phyloP scores from a whole-genome alignment of 2,329 filamentous ascomycete genomes.

The Aspergillus tubingensis region DNA sequence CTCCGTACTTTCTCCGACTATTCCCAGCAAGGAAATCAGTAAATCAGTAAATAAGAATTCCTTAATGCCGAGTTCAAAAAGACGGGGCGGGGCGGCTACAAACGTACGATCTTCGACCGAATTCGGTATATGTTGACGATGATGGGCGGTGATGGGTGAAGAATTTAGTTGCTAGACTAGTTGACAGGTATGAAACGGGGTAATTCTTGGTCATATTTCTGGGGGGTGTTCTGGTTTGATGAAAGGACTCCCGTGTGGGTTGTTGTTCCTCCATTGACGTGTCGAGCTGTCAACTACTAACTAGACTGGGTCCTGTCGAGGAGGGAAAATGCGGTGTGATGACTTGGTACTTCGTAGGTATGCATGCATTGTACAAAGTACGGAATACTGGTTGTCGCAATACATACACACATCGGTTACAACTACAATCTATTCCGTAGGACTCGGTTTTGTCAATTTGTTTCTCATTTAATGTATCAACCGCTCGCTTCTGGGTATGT shows the following conservation, averaged over 20 bases:
- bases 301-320: no score
- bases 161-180: not conserved
- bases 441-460: conserved; percentile 7
- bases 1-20: no score
- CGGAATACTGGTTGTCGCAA: no score
- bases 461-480: conserved; percentile 22
- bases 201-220: not conserved
- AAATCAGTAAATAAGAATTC: no score
- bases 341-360: no score
- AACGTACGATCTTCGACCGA: no score
- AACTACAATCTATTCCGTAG: not conserved
- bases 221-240: not conserved
- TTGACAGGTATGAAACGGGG: not conserved
- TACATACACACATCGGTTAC: not conserved
- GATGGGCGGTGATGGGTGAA: not conserved
- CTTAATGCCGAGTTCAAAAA: no score
- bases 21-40: no score
- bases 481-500: conserved; percentile 28
- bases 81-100: no score
- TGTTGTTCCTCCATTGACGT: not conserved
- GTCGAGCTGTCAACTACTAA: not conserved
- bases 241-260: not conserved
- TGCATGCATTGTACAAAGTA: no score
- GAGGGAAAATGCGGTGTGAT: not conserved
- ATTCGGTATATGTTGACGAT: no score